Conservation (phyloP, 371 early-diverging fungal species). For the Capniomyces stellatus region DNA sequence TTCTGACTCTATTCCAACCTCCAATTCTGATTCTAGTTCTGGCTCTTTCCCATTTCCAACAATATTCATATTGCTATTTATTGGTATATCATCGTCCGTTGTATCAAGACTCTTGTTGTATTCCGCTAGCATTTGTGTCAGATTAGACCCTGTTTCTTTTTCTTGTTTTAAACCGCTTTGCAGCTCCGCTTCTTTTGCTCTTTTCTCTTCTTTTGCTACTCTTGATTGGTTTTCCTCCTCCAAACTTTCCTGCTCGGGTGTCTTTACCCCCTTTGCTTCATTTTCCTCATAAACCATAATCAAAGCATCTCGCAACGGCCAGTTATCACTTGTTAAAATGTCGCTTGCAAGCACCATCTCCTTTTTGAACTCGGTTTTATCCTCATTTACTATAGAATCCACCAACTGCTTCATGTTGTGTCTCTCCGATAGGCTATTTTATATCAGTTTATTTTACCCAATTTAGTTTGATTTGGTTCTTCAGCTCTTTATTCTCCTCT, state of each 20-base stretch:
- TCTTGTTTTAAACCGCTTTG: constrained; percentile 1
- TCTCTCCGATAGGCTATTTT: constrained; percentile 12
- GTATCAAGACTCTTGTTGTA: not conserved
- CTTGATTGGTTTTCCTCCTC: not conserved
- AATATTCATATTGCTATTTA: not conserved
- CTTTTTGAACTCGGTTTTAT: constrained; percentile 25
- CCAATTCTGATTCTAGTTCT: too few relatives aligned
- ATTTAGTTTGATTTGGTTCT: not conserved
- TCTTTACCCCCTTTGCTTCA: not conserved
- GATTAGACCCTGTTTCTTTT: too few relatives aligned
- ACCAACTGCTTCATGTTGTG: constrained; percentile 21
- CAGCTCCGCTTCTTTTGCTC: not conserved
- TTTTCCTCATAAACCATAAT: constrained; percentile 7
- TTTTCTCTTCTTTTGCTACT: constrained; percentile 10
- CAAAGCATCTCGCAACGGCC: constrained; percentile 57
- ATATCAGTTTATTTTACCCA: not conserved
- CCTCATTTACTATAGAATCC: constrained; percentile 20
- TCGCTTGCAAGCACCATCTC: constrained; percentile 74
- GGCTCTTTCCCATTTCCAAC: too few relatives aligned
- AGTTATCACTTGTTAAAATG: constrained; percentile 68
- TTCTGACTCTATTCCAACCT: not conserved
- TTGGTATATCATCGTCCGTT: not conserved
- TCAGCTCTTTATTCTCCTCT: not conserved
- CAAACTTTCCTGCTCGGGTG: not conserved
- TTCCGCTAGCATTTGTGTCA: not conserved